phyloP scores from a whole-genome alignment of 164 flowering plant species.

The Magnolia kwangsiensis region DNA sequence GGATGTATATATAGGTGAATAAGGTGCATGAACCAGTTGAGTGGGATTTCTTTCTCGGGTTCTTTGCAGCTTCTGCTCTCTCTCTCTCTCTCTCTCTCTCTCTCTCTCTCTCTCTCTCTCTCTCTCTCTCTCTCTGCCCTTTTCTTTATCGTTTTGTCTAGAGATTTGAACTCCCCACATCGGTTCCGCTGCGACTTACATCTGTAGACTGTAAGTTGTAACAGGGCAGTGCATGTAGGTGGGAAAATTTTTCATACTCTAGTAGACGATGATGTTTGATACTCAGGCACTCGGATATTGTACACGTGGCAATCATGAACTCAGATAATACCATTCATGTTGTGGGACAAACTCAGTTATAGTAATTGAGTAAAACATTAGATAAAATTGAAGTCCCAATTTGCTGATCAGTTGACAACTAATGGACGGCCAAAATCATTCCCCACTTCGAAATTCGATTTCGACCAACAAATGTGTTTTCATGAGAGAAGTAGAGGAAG shows the following conservation, averaged over 20 bases:
- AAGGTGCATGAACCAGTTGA: constrained; percentile 11
- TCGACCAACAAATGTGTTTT: no score
- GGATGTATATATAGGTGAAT: constrained; percentile 2
- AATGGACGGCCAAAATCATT: no score
- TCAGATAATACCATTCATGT: no score
- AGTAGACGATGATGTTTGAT: not conserved
- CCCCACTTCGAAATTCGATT: no score
- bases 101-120: not conserved
- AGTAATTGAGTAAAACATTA: no score
- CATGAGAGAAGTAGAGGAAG: no score
- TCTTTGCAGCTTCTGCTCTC: not conserved
- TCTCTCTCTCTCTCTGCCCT: not conserved
- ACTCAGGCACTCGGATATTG: not conserved
- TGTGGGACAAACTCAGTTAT: no score
- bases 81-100: not conserved
- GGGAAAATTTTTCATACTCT: not conserved
- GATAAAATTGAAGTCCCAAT: no score
- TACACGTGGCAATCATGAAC: no score
- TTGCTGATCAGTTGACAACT: no score
- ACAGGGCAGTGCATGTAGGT: not conserved
- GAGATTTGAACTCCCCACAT: constrained; percentile 9
- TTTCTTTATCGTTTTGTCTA: not conserved
- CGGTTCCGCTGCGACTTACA: constrained; percentile 6
- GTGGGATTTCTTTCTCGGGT: not conserved
- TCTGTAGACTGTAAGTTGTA: not conserved